Evolutionary conservation across 495 filamentous ascomycete species (phyloP), one percentile per base, ranked within the genome.

Genomic region (Wilcoxina mikolae): DNA sequence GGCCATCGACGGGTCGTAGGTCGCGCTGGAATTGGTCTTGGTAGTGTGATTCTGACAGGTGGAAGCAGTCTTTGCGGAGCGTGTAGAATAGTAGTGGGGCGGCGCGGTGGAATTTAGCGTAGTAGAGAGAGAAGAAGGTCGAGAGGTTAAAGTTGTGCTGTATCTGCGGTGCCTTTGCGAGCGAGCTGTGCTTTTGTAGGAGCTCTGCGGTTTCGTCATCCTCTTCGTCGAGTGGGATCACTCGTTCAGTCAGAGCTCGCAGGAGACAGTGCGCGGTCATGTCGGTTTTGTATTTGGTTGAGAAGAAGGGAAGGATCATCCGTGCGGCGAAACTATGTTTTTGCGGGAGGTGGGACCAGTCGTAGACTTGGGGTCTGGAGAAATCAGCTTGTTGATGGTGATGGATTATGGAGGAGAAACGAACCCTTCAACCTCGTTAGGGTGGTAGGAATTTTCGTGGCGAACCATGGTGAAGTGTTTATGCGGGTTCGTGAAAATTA

Each of bases 91-190:
- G 35, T 29, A 65, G 46, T n/a, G 62, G 61, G 4, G 62, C 56
- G 42, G 62, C 62, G 48, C 62, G 58, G 3, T 56, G 54, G 25
- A 60, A 65, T 48, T 52, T 26, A 10, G 47, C 51, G 48, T 58
- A 43, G 39, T 65, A 65, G 20, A 66, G 45, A 17, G 59, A 62
- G 54, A 66, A 61, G 46, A 66, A 59, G 7, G 46, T 54, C 39
- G 44, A 33, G n/a, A 57, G 18, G 25, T 45, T 52, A 22, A 61
- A 62, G 29, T 28, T 45, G 23, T 42, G 28, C 15, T 51, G 42
- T n/a, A 60, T 41, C 20, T 39, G 24, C 15, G 62, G 59, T 44
- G 58, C 15, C 31, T 47, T 35, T 53, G 56, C 59, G n/a, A 54
- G 35, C 17, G 26, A 3, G 17, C 18, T n/a, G 27, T 17, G 22